Evolutionary conservation across 2,329 filamentous ascomycete species (phyloP).

Genomic region (Graphiopsis chlorocephala): DNA sequence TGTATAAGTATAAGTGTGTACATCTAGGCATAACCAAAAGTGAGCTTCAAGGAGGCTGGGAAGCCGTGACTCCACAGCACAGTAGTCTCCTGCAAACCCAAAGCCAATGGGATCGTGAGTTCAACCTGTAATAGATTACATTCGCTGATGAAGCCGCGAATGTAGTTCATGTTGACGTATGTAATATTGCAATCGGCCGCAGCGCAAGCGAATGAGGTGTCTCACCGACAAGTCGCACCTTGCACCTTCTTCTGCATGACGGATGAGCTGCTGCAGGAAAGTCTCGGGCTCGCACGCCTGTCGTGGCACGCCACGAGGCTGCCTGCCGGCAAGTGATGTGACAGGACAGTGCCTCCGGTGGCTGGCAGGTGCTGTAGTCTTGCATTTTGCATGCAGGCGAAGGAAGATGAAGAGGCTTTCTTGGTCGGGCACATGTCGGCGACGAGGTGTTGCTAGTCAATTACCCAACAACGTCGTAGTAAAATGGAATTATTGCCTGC

Average conservation of each 20-base stretch:
- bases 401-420: neutral
- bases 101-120: neutral
- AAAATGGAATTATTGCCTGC: neutral
- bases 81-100: neutral
- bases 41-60: neutral
- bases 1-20: neutral
- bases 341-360: constrained; percentile 1
- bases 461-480: neutral
- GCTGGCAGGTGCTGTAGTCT: neutral
- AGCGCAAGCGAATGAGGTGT: constrained; percentile 1
- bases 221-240: neutral
- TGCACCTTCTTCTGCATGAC: neutral
- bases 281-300: constrained; percentile 10
- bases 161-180: neutral
- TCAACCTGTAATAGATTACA: neutral
- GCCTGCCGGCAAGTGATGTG: constrained; percentile 9
- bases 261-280: constrained; percentile 1
- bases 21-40: neutral
- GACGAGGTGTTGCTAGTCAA: neutral
- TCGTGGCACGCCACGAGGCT: constrained; percentile 12
- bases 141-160: neutral
- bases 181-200: neutral
- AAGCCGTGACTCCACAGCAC: neutral
- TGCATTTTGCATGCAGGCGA: neutral
- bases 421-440: constrained; percentile 4